Base-by-base conservation (phyloP, 2,329 filamentous ascomycete genomes). In the Periconia sp. region DNA sequence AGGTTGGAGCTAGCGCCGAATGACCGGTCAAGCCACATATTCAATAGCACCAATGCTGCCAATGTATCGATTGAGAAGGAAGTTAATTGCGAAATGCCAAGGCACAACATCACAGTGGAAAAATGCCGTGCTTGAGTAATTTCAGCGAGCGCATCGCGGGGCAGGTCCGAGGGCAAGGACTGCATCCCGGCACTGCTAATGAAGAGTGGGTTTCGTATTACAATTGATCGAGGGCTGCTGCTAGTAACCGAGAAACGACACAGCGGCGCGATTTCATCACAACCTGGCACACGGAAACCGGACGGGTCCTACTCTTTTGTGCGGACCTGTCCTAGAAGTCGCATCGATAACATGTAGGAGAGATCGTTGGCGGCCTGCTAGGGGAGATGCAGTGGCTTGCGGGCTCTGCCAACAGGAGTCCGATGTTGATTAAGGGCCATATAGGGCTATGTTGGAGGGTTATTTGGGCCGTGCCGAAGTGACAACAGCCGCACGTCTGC, bases 401-500 rank as follows among this genome's bases (percentile, higher is more conserved):
- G 37, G 51, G 50, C 37, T 50, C 45, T 43, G 27, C 52, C 33
- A 54, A 46, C 47, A 55, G 50, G 53, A 53, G 51, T 49, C 52
- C 57, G 55, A 41, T 37, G 58, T 65, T 67, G 60, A 71, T 69
- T 67, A 66, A 68, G 54, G 31, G 47, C 55, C 52, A 66, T 68
- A 64, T 58, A 59, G 48, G 52, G 51, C 49, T 48, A 55, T 62
- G 64, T 63, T 69, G 62, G 62, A 62, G 55, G 55, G 53, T 55
- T 55, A 52, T 55, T 58, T 58, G 60, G 54, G 55, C 49, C 57
- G 59, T 59, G 59, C 58, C 51, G 56, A 60, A 3, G 49, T 43
- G 57, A 51, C 57, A 59, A 54, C 52, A 49, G 59, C 58, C 55
- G 55, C 46, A 55, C 50, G 55, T 59, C 61, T 65, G 61, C 62